Base-by-base conservation (phyloP, 306 rosid species). In the Astragalus membranaceus region DNA sequence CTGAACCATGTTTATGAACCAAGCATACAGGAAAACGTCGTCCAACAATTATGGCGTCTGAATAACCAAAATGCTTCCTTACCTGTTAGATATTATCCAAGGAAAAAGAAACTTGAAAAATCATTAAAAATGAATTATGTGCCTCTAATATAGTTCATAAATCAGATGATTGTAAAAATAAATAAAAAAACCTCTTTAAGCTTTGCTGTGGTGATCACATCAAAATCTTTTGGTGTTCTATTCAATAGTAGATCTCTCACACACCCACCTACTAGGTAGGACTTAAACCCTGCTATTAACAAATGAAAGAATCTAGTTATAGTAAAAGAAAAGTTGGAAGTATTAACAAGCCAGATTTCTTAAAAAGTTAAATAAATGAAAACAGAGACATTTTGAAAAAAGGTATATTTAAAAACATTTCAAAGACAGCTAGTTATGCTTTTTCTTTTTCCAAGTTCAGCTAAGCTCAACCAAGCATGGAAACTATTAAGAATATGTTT, bases 201-300 rank as follows among this genome's bases (percentile, higher is more conserved):
- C 70, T 85, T 76, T 64, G 92, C 99, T 56, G 88, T 87, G 70
- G 96, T 94, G 74, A 94, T 84, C 80, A 88, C 89, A 73, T 94
- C 99, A 67, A 87, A 94, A 81, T 91, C 99, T 82, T 94, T 94
- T 2, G 97, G 99, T 15, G 70, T 74, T 72, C 85, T 88, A 17
- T 83, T 81, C 26, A 94, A 88, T 52, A 94, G 49, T 56, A 94
- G 78, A 77, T 94, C 99, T 76, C 99, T 87, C 68, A 94, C 99
- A 68, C 99, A 94, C 71, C 96, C 99, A 73, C 99, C 99, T 33
- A 94, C 99, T 62, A 94, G 82, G 79, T 88, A 94, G 73, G 96
- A 81, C 57, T 94, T 88, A 83, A 76, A 91, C 51, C 99, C 97
- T 91, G 90, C 63, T 81, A 33, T 26, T 41, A 37, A 73, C 52